These are phyloP conservation scores for Xylaria sp. DNA, from an alignment of 2,329 filamentous ascomycete genomes.

Conservation along the genomic window DNA sequence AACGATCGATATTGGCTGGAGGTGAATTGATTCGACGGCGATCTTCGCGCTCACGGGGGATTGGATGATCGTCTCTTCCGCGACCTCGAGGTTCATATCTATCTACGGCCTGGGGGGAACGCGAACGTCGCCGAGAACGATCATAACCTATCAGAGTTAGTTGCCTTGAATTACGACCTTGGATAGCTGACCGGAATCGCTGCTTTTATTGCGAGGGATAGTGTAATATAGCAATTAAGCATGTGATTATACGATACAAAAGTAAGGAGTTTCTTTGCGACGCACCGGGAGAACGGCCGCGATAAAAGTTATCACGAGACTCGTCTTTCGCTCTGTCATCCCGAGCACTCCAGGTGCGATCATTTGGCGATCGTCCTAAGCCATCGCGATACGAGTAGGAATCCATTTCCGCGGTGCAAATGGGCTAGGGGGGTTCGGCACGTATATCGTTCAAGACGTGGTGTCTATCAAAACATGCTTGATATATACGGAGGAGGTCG, in stretches of 20 bases:
- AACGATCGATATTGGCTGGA: slow-evolving; percentile 81
- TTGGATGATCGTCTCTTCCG: slow-evolving; percentile 72
- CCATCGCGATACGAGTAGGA: slow-evolving; percentile 66
- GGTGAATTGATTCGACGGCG: slow-evolving; percentile 69
- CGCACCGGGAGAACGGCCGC: slow-evolving; percentile 77
- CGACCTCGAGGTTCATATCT: slow-evolving; percentile 78
- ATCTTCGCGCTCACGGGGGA: slow-evolving; percentile 63
- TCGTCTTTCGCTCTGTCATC: slow-evolving; percentile 66
- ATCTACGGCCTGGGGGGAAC: slow-evolving; percentile 77
- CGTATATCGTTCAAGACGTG: slow-evolving; percentile 2
- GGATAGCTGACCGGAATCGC: neutral
- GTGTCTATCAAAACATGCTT: slow-evolving; percentile 20
- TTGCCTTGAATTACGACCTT: slow-evolving; percentile 1
- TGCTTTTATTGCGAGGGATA: neutral
- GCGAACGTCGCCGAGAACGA: slow-evolving; percentile 70
- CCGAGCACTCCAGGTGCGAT: slow-evolving; percentile 62
- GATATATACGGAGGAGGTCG: slow-evolving; percentile 39
- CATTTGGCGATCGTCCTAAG: slow-evolving; percentile 62
- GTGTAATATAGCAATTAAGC: neutral
- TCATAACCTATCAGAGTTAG: slow-evolving; percentile 61
- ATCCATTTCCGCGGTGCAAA: slow-evolving; percentile 56
- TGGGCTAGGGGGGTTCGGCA: neutral
- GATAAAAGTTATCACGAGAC: slow-evolving; percentile 69
- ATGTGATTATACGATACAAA: slow-evolving; percentile 34
- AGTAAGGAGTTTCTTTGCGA: slow-evolving; percentile 39